These are phyloP conservation scores for Moringa oleifera DNA, from an alignment of 345 rosid species.

Conservation along the genomic window DNA sequence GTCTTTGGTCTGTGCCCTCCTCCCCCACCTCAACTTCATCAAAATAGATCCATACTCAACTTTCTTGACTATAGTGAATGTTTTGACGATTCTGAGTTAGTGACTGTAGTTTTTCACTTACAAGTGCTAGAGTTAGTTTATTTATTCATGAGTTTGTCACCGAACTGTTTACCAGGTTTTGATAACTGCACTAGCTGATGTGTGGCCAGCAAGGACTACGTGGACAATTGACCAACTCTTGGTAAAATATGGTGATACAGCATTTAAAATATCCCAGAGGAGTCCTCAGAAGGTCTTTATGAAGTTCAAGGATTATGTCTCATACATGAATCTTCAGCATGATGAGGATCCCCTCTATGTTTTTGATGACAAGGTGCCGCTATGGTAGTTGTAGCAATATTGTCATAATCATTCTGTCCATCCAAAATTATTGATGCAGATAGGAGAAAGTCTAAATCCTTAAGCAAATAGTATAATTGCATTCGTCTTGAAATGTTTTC, in stretches of 20 bases:
- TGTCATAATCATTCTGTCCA: not conserved
- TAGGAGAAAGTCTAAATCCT: not conserved
- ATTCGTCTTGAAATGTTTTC: not conserved
- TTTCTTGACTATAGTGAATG: not conserved
- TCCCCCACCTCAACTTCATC: too few species aligned
- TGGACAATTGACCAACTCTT: constrained; percentile 75
- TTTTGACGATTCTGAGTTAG: not conserved
- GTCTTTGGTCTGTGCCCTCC: too few species aligned
- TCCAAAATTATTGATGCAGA: not conserved
- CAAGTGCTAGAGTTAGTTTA: not conserved
- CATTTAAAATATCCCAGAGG: constrained; percentile 84
- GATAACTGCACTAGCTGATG: constrained; percentile 69
- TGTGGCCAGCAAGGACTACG: constrained; percentile 84
- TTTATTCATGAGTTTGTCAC: constrained; percentile 7
- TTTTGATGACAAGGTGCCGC: constrained; percentile 80
- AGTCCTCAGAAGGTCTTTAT: constrained; percentile 54
- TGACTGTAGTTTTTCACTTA: not conserved
- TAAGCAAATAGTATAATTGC: not conserved
- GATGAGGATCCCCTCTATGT: constrained; percentile 97
- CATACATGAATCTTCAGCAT: constrained; percentile 67
- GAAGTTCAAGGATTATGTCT: constrained; percentile 77
- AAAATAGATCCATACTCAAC: too few species aligned
- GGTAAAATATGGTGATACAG: constrained; percentile 53
- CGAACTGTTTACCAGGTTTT: constrained; percentile 47
- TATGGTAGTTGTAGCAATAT: not conserved